Evolutionary conservation across 208 protist species (phyloP).

Genomic region (Novymonas esmeraldas): DNA sequence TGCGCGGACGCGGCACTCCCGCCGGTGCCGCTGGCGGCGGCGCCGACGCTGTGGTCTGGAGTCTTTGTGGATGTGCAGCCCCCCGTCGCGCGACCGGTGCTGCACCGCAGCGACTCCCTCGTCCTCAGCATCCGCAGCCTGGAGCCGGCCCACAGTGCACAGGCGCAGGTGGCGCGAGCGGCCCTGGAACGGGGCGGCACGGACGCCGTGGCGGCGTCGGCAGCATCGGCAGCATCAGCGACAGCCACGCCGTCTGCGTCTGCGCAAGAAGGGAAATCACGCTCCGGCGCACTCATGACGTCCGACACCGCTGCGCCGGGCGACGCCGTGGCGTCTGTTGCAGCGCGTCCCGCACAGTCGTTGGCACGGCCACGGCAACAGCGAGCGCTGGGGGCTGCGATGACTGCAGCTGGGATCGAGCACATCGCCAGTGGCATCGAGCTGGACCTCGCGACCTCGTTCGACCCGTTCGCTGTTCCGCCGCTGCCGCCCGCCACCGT

Average conservation of each 20-base stretch:
- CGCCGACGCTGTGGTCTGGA: background rate
- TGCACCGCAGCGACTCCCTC: conserved; percentile 11
- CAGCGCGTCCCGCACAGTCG: background rate
- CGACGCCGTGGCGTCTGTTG: background rate
- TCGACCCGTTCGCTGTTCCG: conserved; percentile 21
- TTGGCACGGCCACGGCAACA: background rate
- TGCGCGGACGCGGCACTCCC: background rate
- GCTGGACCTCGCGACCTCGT: conserved; percentile 13
- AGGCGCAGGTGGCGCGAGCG: background rate
- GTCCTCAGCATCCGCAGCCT: conserved; percentile 22
- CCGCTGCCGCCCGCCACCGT: conserved; percentile 26
- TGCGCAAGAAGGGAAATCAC: background rate
- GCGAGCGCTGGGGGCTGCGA: background rate
- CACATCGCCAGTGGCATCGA: background rate
- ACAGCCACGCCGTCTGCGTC: background rate
- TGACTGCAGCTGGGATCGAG: background rate
- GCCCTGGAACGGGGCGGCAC: background rate
- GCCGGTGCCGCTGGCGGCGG: background rate
- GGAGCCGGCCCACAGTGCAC: background rate
- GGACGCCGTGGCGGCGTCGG: background rate
- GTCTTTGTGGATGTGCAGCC: conserved; percentile 4
- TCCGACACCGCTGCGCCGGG: background rate
- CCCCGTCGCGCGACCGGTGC: background rate
- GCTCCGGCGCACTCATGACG: too few relatives aligned
- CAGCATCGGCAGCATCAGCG: conserved; percentile 5